These are phyloP conservation scores for Tylopilus felleus DNA, from an alignment of 768 basidiomycete species.

Conservation along the genomic window DNA sequence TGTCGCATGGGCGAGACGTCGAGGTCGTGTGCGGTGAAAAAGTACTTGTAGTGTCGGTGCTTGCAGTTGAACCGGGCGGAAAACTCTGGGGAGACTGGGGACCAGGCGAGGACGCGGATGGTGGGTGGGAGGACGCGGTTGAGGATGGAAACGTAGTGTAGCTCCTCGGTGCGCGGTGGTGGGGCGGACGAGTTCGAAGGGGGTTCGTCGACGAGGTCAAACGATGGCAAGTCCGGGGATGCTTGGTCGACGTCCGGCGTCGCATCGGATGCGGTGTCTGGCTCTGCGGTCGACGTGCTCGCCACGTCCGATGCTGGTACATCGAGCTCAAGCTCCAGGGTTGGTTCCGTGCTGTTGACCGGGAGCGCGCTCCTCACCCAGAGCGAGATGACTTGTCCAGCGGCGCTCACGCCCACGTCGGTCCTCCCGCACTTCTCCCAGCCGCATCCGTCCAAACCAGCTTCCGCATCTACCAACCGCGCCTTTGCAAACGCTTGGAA, in stretches of 20 bases:
- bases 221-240: constrained; percentile 16
- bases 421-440: constrained; percentile 94
- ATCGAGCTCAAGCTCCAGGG: neutral
- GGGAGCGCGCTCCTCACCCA: constrained; percentile 78
- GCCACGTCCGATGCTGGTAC: constrained; percentile 11
- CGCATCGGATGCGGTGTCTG: neutral
- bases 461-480: constrained; percentile 68
- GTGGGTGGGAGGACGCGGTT: constrained; percentile 88
- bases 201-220: constrained; percentile 39
- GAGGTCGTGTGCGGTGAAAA: constrained; percentile 71
- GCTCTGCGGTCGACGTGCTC: neutral
- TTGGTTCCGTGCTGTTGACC: neutral
- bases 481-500: constrained; percentile 77
- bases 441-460: constrained; percentile 79
- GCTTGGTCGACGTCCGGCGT: constrained; percentile 3
- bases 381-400: constrained; percentile 89
- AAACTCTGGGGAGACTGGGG: constrained; percentile 74
- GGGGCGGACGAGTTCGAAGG: constrained; percentile 33
- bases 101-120: constrained; percentile 92
- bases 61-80: constrained; percentile 87
- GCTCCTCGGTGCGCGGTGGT: constrained; percentile 42
- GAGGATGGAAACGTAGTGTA: constrained; percentile 74
- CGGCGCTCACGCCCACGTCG: constrained; percentile 91
- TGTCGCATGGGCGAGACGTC: constrained; percentile 73
- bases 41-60: constrained; percentile 96